These are phyloP conservation scores for Aspergillus neotritici DNA, from an alignment of 2,329 filamentous ascomycete genomes.

Conservation along the genomic window DNA sequence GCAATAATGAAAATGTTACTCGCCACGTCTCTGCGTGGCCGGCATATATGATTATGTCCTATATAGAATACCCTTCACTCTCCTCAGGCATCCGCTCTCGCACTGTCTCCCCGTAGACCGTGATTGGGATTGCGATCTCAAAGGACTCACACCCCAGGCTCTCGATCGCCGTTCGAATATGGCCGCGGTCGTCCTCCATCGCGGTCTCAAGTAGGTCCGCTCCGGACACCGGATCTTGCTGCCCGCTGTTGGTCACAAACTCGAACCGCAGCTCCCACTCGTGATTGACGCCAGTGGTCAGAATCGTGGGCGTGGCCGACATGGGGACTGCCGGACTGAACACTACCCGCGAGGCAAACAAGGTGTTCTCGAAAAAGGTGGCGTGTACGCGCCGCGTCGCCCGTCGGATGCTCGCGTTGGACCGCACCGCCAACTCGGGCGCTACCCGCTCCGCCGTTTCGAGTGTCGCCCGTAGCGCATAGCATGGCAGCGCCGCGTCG, in stretches of 20 bases:
- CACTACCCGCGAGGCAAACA: constrained; percentile 72
- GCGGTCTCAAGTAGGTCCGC: constrained; percentile 68
- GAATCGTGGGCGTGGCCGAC: constrained; percentile 79
- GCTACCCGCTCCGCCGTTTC: constrained; percentile 85
- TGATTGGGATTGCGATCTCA: constrained; percentile 77
- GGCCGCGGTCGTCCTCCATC: constrained; percentile 70
- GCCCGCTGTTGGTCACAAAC: constrained; percentile 70
- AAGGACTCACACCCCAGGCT: constrained; percentile 80
- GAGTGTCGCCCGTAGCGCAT: constrained; percentile 75
- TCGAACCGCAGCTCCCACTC: constrained; percentile 88
- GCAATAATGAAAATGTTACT: too few relatives aligned
- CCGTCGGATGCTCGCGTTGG: constrained; percentile 76
- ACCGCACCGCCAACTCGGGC: constrained; percentile 72
- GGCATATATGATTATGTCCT: constrained; percentile 3
- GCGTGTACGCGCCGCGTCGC: constrained; percentile 79
- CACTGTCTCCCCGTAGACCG: constrained; percentile 62
- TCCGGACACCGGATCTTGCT: constrained; percentile 35
- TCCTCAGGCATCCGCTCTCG: constrained; percentile 39
- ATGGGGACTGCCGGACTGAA: constrained; percentile 81
- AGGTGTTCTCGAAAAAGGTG: constrained; percentile 70
- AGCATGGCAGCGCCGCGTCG: constrained; percentile 71
- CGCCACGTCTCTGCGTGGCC: too few relatives aligned
- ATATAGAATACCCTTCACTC: constrained; percentile 38
- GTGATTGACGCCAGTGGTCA: constrained; percentile 79
- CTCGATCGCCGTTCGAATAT: constrained; percentile 71